Evolutionary conservation across 2,329 filamentous ascomycete species (phyloP), one percentile per base, ranked within the genome.

Genomic region (Diaporthe nobilis): DNA sequence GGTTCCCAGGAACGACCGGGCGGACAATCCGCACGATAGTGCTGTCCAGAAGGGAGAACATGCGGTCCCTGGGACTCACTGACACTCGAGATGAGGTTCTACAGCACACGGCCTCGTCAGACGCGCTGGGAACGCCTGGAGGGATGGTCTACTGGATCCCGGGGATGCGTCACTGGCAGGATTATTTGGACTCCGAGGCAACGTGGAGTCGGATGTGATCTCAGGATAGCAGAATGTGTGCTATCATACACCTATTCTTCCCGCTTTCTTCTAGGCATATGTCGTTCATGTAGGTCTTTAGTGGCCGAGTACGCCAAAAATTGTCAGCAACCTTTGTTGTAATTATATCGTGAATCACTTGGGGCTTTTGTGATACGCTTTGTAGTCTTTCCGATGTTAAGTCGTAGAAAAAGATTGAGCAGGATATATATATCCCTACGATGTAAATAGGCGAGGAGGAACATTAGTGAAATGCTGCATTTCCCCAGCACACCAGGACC

Each of bases 111-210:
- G 47, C n/a, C 65, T 3, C 20, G n/a, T 15, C 31, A 28, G 20
- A 39, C 3, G 34, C 31, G 3, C 63, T 28, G 65, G 31, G 31
- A 17, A 49, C 22, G 2, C 22, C 47, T 13, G 65, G 65, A 25
- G 65, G 47, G 15, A 68, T 53, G 34, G 1, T 53, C 8, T 53
- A 53, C 25, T 68, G 65, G 65, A 68, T 53, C 4, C 13, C 65
- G 8, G 65, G 65, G 4, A 39, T 68, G 47, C 65, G 65, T 25
- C 47, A 53, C 47, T 68, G 65, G 65, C 22, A 68, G 65, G 34
- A 53, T 25, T 39, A n/a, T 37, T 15, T 42, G 34, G 47, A 53
- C 31, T 39, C n/a, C 3, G 31, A 53, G 47, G 22, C 31, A 39
- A 17, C 15, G n/a, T 10, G 65, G 31, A 34, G 7, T 25, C 47